A percentile compares a stretch with the other conserved stretches of the same genome.
Conservation (phyloP, 352 stramenopile genomes). For the Globisporangium canariense region DNA sequence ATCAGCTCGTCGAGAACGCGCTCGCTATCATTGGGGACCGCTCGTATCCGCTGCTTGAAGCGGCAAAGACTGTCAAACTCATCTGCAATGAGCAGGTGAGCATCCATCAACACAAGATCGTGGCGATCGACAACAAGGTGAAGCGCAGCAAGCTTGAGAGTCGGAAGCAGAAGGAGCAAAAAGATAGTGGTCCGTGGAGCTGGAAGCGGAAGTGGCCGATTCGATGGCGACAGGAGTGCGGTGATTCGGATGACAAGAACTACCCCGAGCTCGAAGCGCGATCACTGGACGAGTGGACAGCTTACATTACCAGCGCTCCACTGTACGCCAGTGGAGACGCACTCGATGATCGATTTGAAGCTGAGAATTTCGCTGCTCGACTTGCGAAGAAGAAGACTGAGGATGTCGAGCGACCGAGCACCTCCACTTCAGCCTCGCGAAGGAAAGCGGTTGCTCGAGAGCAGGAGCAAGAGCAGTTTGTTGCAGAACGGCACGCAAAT, state of each 20-base stretch:
- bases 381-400: slow-evolving; percentile 9
- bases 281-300: slow-evolving; percentile 73
- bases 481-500: neutral
- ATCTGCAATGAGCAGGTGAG: slow-evolving; percentile 76
- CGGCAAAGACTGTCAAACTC: slow-evolving; percentile 63
- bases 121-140: slow-evolving; percentile 61
- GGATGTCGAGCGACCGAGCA: neutral
- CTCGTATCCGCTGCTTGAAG: slow-evolving; percentile 63
- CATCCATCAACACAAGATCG: slow-evolving; percentile 65
- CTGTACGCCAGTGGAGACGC: slow-evolving; percentile 63
- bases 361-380: neutral
- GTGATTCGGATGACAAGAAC: slow-evolving; percentile 57
- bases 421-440: neutral
- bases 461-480: neutral
- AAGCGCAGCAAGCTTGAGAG: slow-evolving; percentile 37
- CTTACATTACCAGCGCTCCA: slow-evolving; percentile 63
- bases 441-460: slow-evolving; percentile 7
- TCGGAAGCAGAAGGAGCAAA: slow-evolving; percentile 30
- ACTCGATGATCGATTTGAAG: slow-evolving; percentile 31
- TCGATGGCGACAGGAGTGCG: slow-evolving; percentile 77
- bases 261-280: slow-evolving; percentile 59
- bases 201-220: slow-evolving; percentile 57
- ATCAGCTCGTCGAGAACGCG: slow-evolving; percentile 58
- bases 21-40: slow-evolving; percentile 55
- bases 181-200: slow-evolving; percentile 26